Conservation (phyloP, 140 eudicot species). For the Senecio squalidus region DNA sequence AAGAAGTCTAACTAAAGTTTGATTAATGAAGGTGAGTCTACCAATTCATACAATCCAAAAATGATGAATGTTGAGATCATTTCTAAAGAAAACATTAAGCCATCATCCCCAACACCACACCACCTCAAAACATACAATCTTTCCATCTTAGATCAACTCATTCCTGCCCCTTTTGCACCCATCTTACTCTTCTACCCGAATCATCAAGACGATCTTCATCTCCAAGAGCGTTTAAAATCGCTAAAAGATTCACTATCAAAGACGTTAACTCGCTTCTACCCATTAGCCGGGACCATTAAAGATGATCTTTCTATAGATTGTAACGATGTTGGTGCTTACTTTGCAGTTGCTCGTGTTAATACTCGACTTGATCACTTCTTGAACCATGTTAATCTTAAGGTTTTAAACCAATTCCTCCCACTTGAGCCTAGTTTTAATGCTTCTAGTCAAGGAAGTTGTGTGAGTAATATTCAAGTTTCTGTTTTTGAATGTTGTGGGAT, state of each 20-base stretch:
- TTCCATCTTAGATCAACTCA: slow-evolving; percentile 44
- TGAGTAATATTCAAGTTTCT: background rate
- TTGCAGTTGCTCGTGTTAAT: slow-evolving; percentile 3
- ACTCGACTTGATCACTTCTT: slow-evolving; percentile 19
- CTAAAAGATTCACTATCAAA: slow-evolving; percentile 33
- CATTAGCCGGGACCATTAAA: slow-evolving; percentile 42
- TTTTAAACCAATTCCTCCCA: background rate
- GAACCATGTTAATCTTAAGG: slow-evolving; percentile 8
- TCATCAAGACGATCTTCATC: background rate
- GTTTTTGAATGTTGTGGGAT: slow-evolving; percentile 7
- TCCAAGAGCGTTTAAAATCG: slow-evolving; percentile 1
- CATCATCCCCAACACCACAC: slow-evolving; percentile 47
- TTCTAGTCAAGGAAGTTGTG: background rate
- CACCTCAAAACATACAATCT: slow-evolving; percentile 37
- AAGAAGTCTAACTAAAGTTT: slow-evolving; percentile 7
- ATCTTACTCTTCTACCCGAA: slow-evolving; percentile 33
- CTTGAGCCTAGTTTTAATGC: background rate
- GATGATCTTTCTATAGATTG: slow-evolving; percentile 23
- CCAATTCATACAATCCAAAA: background rate
- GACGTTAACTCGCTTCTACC: slow-evolving; percentile 38
- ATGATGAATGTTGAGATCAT: slow-evolving; percentile 11
- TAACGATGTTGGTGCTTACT: slow-evolving; percentile 28
- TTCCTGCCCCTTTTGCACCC: slow-evolving; percentile 45
- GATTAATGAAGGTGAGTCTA: too few relatives aligned
- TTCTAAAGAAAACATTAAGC: slow-evolving; percentile 38